These are phyloP conservation scores for Epithele typhae DNA, from an alignment of 768 basidiomycete genomes.

Conservation along the genomic window DNA sequence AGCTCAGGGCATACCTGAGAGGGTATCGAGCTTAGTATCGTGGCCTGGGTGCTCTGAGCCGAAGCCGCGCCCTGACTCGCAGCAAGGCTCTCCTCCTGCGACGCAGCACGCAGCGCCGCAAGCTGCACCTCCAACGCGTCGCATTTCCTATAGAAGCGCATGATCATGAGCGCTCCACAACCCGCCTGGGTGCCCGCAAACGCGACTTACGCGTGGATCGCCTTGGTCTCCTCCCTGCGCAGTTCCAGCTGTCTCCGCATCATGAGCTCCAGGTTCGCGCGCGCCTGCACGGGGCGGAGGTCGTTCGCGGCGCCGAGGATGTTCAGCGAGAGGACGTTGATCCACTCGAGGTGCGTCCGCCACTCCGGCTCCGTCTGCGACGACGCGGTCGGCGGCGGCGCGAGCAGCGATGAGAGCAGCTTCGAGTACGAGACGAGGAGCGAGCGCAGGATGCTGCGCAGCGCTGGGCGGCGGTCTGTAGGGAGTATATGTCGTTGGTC, in stretches of 20 bases:
- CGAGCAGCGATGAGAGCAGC: conserved; percentile 64
- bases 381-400: conserved; percentile 54
- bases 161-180: background rate
- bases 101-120: conserved; percentile 40
- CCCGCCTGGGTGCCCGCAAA: background rate
- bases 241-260: conserved; percentile 76
- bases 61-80: background rate
- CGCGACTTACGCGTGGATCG: conserved; percentile 59
- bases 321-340: conserved; percentile 76
- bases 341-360: conserved; percentile 76
- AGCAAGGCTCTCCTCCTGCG: conserved; percentile 1
- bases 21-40: background rate
- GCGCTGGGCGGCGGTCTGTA: conserved; percentile 72
- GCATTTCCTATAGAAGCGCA: conserved; percentile 51
- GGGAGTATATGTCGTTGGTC: background rate
- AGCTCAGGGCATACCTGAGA: background rate
- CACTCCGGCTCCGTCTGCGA: conserved; percentile 54
- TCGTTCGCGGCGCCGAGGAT: conserved; percentile 90
- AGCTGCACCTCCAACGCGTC: conserved; percentile 64
- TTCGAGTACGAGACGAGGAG: conserved; percentile 77
- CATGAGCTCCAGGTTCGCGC: conserved; percentile 77
- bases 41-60: background rate
- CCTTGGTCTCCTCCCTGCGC: conserved; percentile 64
- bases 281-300: conserved; percentile 79
- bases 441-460: conserved; percentile 68